Base-by-base conservation (phyloP, 768 basidiomycete species). In the Termitomyces sp. region DNA sequence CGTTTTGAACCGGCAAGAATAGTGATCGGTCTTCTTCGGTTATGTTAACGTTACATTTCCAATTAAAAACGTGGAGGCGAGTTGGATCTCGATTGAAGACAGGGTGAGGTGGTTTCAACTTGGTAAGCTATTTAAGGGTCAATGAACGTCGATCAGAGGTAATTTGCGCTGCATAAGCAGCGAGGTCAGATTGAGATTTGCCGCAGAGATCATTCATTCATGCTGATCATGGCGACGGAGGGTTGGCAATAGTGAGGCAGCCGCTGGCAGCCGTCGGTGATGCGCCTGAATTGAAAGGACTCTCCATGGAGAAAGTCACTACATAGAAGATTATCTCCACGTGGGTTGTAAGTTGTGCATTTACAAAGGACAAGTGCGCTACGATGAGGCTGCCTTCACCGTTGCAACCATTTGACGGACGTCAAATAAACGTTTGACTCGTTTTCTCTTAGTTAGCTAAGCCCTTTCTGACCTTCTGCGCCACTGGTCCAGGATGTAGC, bases 371-470 rank as follows among this genome's bases (percentile, higher is more conserved):
- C 31, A 33, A 33, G 31, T 33, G 31, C 9, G 31, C 31, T 10
- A 33, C 87, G 90, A 17, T 33, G 31, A 33, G 10, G 31, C 31
- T 33, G 9, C 35, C 14, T 14, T 14, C 35, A 35, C 35, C 14
- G 35, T 35, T 14, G 35, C 31, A 33, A 33, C 9, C 31, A 33
- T 33, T 33, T 33, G 31, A 99, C 96, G 45, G 23, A 98, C 95
- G 0, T 95, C 96, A 72, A 99, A 98, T 26, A 6, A 38, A 50
- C 23, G 2, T 37, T 23, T 14, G 21, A 17, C 30, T 21, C 15
- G 12, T 19, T 26, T 15, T 26, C 35, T 5, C 5, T 7, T 8
- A 23, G 21, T 15, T 9, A 37, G 9, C 11, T 23, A 14, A 37
- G 35, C 5, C 31, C 31, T 40, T 23, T 37, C n/a, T 53, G 19